Evolutionary conservation across 352 stramenopile species (phyloP).

Genomic region (Phytophthora sp.): DNA sequence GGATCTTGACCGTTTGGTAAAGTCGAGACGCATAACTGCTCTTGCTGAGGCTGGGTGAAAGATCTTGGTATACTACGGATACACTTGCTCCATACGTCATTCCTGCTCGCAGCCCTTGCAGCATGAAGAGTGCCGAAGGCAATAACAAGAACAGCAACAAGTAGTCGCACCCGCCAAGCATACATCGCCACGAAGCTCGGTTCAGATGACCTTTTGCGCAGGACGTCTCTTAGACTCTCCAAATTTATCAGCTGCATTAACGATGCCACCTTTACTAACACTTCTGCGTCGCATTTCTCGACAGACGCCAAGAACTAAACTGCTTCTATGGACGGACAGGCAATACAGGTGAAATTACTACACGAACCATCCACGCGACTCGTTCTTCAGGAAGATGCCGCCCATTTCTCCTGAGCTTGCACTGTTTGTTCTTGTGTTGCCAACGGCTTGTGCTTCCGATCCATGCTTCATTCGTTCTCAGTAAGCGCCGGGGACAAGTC

Average conservation of each 20-base stretch:
- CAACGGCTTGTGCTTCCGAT: constrained; percentile 10
- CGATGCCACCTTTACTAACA: constrained; percentile 1
- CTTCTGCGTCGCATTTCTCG: constrained; percentile 1
- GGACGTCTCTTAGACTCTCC: constrained; percentile 2
- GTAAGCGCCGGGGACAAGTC: constrained; percentile 85
- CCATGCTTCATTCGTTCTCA: constrained; percentile 51
- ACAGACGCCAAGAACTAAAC: constrained; percentile 24
- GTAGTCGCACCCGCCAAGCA: constrained; percentile 1
- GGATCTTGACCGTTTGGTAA: constrained; percentile 12
- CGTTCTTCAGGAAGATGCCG: constrained; percentile 19
- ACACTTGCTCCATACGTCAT: constrained; percentile 26
- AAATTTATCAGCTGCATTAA: constrained; percentile 30
- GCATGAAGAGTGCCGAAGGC: constrained; percentile 7
- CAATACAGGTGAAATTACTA: constrained; percentile 36
- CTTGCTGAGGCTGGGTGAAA: constrained; percentile 37
- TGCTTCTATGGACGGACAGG: constrained; percentile 37
- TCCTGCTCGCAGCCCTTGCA: constrained; percentile 4
- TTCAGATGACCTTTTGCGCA: constrained; percentile 13
- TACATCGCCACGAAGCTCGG: constrained; percentile 9
- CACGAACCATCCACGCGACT: constrained; percentile 27
- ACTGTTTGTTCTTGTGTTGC: constrained; percentile 27
- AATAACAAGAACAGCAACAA: constrained; percentile 17
- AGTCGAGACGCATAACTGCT: constrained; percentile 32
- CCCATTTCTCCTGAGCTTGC: constrained; percentile 15
- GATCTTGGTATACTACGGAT: constrained; percentile 35